Base-by-base conservation (phyloP, 164 flowering plant genomes). In the Saururus chinensis region DNA sequence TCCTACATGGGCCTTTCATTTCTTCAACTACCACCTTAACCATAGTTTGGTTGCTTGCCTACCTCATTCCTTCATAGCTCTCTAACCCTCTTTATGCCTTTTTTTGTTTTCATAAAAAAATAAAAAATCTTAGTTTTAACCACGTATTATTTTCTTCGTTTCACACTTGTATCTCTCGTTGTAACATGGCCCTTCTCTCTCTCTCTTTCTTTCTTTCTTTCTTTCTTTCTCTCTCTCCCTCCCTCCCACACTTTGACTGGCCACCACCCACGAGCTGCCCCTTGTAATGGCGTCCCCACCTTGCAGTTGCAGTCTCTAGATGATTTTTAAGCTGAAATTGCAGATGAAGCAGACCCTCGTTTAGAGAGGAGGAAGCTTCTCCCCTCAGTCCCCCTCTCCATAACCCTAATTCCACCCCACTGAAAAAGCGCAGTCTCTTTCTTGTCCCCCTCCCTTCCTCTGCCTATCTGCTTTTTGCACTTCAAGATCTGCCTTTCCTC, bases 271-370 rank as follows among this genome's bases (percentile, higher is more conserved):
- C 57, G 40, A 56, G 40, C 61, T 37, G n/a, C 19, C 51, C 64
- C 67, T 45, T 45, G 14, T 54, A 64, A 65, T 71, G 72, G 67
- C 21, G 74, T 52, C 67, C 74, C 66, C 70, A 68, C 72, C 49
- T 25, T 48, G 17, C 14, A 17, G 49, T 17, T 45, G 23, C 59
- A 61, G 56, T 70, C 72, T 65, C 56, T 68, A 24, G 57, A 51
- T 63, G 68, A 65, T 66, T 57, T 76, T 57, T 64, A 67, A 66
- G 71, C 67, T 71, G 69, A 71, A 64, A 60, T 60, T 25, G 74
- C 62, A 71, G 59, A 63, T 42, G 41, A 61, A 70, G 68, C 74
- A 74, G 70, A 68, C 77, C 69, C 77, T 62, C 70, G 61, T 71
- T 74, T 70, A 68, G 71, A 71, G 66, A 57, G 61, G 68, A 61